Percentiles rank a stretch among this genome's conserved stretches.
These are phyloP conservation scores for Fusarium succisae DNA, from an alignment of 2,329 filamentous ascomycete species.

Conservation along the genomic window DNA sequence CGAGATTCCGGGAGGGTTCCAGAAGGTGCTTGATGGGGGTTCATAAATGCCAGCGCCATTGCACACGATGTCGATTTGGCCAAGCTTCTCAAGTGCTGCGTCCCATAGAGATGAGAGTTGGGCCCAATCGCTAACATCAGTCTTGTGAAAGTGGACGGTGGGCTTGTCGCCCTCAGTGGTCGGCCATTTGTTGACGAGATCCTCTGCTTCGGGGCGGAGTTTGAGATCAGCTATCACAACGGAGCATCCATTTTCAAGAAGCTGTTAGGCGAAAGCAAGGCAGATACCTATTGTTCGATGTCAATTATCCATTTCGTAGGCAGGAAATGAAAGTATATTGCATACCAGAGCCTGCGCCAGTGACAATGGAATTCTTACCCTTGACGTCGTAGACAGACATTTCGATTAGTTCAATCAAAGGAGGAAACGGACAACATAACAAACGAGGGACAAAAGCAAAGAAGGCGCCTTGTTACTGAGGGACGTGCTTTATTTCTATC, in stretches of 20 bases:
- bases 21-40: conserved; percentile 41
- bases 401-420: accelerated
- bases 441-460: not conserved
- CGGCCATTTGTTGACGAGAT: not conserved
- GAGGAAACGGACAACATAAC: not conserved
- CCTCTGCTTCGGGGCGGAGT: not conserved
- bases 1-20: conserved; percentile 37
- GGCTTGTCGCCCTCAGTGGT: not conserved
- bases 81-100: conserved; percentile 56
- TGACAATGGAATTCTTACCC: conserved; percentile 18
- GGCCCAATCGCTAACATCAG: conserved; percentile 39
- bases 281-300: not conserved
- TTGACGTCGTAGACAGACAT: conserved; percentile 15
- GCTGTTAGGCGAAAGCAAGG: not conserved
- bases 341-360: conserved; percentile 21
- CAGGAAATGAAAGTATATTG: accelerated
- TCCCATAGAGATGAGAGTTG: conserved; percentile 42
- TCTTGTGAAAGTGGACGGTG: conserved; percentile 29
- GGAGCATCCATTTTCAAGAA: not conserved
- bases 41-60: conserved; percentile 67
- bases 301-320: not conserved
- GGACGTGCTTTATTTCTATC: not conserved
- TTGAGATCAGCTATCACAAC: conserved; percentile 4
- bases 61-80: conserved; percentile 67
- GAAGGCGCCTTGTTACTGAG: accelerated